Evolutionary conservation across 1,139 yeast species (phyloP).

Genomic region (Cylindricascospora bacillispora): DNA sequence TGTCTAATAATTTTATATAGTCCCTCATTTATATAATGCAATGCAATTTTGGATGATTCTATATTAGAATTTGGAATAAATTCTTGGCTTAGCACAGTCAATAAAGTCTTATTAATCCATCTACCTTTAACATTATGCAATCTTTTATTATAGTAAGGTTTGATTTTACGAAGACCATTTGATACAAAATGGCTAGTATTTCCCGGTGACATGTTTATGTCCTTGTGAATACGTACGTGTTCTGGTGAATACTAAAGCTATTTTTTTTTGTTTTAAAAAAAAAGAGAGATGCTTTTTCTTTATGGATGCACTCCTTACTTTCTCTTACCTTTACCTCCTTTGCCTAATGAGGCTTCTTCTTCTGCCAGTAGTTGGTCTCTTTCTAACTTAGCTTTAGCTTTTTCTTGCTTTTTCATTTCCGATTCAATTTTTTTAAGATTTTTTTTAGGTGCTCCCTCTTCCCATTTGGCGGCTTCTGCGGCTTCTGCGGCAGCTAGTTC

Average conservation of each 20-base stretch:
- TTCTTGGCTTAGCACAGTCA: slow-evolving; percentile 66
- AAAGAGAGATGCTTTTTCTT: too few relatives aligned
- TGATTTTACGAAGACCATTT: slow-evolving; percentile 47
- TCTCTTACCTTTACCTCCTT: slow-evolving; percentile 12
- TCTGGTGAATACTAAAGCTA: too few relatives aligned
- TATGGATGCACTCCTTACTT: slow-evolving; percentile 2
- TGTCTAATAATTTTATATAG: slow-evolving; percentile 12
- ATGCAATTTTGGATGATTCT: not conserved
- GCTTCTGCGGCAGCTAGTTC: slow-evolving; percentile 18
- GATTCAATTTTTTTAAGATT: slow-evolving; percentile 19
- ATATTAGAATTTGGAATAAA: slow-evolving; percentile 29
- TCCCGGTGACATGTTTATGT: too few relatives aligned
- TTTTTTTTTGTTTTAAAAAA: too few relatives aligned
- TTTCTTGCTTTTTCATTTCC: slow-evolving; percentile 23
- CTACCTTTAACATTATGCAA: slow-evolving; percentile 75
- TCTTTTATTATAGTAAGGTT: slow-evolving; percentile 76
- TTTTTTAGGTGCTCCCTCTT: slow-evolving; percentile 26
- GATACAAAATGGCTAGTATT: slow-evolving; percentile 1
- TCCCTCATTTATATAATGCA: not conserved
- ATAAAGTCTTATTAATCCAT: slow-evolving; percentile 64
- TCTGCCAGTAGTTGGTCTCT: slow-evolving; percentile 24
- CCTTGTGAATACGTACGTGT: too few relatives aligned
- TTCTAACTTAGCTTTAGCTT: slow-evolving; percentile 19
- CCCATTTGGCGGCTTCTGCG: slow-evolving; percentile 25
- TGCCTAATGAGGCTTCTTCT: slow-evolving; percentile 20